Percentiles rank a stretch among this genome's conserved stretches.
phyloP scores from a whole-genome alignment of 805 yeast species.

The Pichia heedii region DNA sequence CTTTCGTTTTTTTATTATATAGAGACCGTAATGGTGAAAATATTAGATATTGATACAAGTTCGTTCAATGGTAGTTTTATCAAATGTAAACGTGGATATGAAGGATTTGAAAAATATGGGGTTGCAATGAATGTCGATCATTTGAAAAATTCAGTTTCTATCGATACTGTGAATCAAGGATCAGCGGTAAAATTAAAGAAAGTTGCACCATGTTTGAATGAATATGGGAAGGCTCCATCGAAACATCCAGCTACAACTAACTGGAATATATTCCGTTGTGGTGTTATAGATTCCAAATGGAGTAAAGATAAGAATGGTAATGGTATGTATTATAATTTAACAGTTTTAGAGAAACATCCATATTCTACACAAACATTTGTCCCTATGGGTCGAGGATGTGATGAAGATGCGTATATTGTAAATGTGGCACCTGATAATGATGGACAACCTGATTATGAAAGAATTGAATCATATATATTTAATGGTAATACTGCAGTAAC shows the following conservation, averaged over 20 bases:
- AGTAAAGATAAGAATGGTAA: conserved; percentile 6
- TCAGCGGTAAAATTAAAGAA: conserved; percentile 73
- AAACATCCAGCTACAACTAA: conserved; percentile 47
- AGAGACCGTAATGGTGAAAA: conserved; percentile 3
- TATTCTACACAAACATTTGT: conserved; percentile 79
- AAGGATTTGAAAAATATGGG: conserved; percentile 59
- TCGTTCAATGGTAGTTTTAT: background rate
- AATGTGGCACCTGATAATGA: conserved; percentile 55
- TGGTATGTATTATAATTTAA: conserved; percentile 35
- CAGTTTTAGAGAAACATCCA: conserved; percentile 86
- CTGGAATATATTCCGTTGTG: conserved; percentile 78
- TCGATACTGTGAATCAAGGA: conserved; percentile 77
- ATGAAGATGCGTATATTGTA: conserved; percentile 55
- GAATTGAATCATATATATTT: conserved; percentile 61
- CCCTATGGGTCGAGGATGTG: conserved; percentile 67
- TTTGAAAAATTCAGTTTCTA: conserved; percentile 42
- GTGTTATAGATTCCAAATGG: conserved; percentile 61
- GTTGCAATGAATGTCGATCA: conserved; percentile 71
- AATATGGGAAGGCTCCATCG: conserved; percentile 39
- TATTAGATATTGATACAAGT: conserved; percentile 5
- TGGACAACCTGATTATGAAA: conserved; percentile 51
- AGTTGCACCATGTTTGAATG: conserved; percentile 60
- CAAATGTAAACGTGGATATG: conserved; percentile 14
- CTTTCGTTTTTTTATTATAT: too few relatives aligned
- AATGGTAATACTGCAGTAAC: conserved; percentile 85